Conservation (phyloP, 176 grass and related monocot genomes). For the Melocanna baccifera region DNA sequence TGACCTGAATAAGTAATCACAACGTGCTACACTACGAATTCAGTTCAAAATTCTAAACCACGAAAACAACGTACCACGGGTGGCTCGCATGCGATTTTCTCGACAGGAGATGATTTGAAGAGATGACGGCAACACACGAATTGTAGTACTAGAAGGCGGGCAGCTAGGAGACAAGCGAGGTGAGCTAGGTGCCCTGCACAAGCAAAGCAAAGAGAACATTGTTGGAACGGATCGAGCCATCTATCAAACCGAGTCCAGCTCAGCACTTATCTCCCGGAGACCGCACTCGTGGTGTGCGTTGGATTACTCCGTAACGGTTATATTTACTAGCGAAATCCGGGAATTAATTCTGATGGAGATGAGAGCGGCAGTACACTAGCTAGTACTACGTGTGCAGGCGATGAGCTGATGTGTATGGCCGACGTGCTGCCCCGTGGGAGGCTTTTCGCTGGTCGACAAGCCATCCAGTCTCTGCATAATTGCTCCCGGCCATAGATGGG, state of each 20-base stretch:
- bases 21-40: neutral
- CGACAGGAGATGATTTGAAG: neutral
- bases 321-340: neutral
- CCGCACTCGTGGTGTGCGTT: slow-evolving; percentile 24
- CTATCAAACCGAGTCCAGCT: slow-evolving; percentile 28
- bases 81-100: neutral
- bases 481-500: neutral
- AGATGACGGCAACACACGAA: slow-evolving; percentile 24
- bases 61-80: neutral
- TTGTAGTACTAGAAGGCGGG: neutral
- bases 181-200: neutral
- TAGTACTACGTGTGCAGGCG: neutral
- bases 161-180: neutral
- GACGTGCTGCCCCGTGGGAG: neutral
- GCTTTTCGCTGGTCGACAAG: slow-evolving; percentile 24
- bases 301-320: neutral
- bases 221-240: slow-evolving; percentile 12
- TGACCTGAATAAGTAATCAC: neutral
- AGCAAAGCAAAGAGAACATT: neutral
- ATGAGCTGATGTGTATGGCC: slow-evolving; percentile 23
- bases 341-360: slow-evolving; percentile 27
- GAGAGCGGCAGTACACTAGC: neutral
- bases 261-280: slow-evolving; percentile 44
- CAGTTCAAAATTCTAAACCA: neutral
- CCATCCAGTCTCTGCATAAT: slow-evolving; percentile 27